A percentile compares a stretch with the other conserved stretches of the same genome.
Evolutionary conservation across 345 rosid species (phyloP).

Genomic region (Eucalyptus fibrosa): DNA sequence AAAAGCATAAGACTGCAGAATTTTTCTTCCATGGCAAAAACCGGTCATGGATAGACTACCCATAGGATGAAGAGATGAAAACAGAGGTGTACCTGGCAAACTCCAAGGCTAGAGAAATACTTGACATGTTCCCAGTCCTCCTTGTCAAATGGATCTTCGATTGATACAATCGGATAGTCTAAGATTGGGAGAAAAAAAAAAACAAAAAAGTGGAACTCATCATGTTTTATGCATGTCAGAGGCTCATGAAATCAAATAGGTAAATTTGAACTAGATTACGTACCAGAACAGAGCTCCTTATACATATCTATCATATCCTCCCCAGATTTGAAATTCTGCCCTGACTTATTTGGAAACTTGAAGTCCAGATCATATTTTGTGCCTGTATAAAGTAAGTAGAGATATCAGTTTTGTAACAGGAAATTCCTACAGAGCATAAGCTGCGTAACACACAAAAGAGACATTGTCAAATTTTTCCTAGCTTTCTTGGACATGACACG

Average conservation of each 20-base stretch:
- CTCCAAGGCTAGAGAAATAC: conserved; percentile 58
- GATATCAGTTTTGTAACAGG: background rate
- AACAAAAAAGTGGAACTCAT: background rate
- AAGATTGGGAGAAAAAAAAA: background rate
- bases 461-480: background rate
- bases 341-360: conserved; percentile 58
- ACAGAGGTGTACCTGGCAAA: conserved; percentile 68
- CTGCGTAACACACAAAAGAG: background rate
- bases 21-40: background rate
- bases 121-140: conserved; percentile 96
- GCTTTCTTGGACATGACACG: background rate
- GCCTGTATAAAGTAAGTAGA: conserved; percentile 25
- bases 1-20: background rate
- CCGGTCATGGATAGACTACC: background rate
- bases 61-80: background rate
- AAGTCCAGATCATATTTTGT: conserved; percentile 86
- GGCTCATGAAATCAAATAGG: background rate
- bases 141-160: conserved; percentile 98
- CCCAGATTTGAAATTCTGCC: conserved; percentile 84
- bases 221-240: background rate
- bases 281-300: conserved; percentile 78
- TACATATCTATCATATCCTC: conserved; percentile 95
- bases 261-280: background rate
- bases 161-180: conserved; percentile 81
- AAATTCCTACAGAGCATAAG: background rate